Conservation (phyloP, 2,329 filamentous ascomycete genomes). For the Fusarium newnesense region DNA sequence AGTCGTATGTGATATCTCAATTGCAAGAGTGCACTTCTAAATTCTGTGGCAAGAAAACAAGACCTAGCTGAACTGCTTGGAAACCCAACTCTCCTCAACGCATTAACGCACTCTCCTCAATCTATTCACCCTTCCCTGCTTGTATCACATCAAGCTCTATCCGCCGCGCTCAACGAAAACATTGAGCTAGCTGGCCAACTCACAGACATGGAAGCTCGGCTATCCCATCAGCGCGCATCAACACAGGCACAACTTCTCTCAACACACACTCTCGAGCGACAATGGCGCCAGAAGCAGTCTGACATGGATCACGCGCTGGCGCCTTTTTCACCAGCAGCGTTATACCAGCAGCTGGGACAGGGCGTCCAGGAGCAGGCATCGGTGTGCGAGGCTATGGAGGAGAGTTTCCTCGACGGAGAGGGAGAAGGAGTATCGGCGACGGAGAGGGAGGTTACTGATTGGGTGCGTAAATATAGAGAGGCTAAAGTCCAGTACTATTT, state of each 20-base stretch:
- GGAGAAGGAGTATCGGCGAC: slow-evolving; percentile 60
- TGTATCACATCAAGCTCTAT: slow-evolving; percentile 72
- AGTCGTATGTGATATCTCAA: slow-evolving; percentile 69
- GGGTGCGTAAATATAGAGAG: slow-evolving; percentile 83
- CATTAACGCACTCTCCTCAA: slow-evolving; percentile 74
- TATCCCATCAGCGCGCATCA: slow-evolving; percentile 70
- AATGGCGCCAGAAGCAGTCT: slow-evolving; percentile 88
- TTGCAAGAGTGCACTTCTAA: slow-evolving; percentile 24
- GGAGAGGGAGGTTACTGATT: slow-evolving; percentile 87
- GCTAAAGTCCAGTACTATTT: slow-evolving; percentile 82
- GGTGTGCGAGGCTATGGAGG: slow-evolving; percentile 84
- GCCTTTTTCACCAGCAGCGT: slow-evolving; percentile 84
- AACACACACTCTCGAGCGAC: slow-evolving; percentile 87
- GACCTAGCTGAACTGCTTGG: slow-evolving; percentile 78
- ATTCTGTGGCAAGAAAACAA: slow-evolving; percentile 67
- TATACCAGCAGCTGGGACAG: slow-evolving; percentile 84
- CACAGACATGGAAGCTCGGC: slow-evolving; percentile 66
- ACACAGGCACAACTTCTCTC: slow-evolving; percentile 85
- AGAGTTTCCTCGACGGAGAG: slow-evolving; percentile 83
- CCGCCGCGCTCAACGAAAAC: slow-evolving; percentile 75
- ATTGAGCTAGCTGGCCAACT: slow-evolving; percentile 74
- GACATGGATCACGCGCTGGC: slow-evolving; percentile 88
- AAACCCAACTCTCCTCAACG: slow-evolving; percentile 73
- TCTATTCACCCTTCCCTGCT: slow-evolving; percentile 78
- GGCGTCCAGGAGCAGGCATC: slow-evolving; percentile 84